Evolutionary conservation across 352 stramenopile genomes (phyloP), one percentile per base, ranked within the genome.

Genomic region (Phytophthora capsici): DNA sequence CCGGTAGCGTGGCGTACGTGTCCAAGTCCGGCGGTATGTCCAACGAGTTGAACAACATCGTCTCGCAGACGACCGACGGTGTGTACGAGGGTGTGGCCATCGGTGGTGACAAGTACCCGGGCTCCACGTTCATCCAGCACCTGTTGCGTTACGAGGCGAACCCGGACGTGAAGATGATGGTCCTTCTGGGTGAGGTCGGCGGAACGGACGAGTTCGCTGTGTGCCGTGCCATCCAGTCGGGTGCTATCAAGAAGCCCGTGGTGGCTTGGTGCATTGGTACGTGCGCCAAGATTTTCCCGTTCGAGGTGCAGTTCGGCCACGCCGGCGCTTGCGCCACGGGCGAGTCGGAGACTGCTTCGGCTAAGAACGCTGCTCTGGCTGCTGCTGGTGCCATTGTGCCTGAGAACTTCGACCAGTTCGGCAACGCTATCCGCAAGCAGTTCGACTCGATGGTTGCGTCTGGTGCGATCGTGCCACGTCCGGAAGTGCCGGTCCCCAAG

Each of bases 31-130:
- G 96, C 58, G 96, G 96, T 67, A 98, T 99, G 93, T 98, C 91
- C 22, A 99, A 99, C 75, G 96, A 99, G 73, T 80, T 99, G 14
- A 99, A 99, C 84, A 99, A 99, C 80, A 98, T 99, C 68, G 97
- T 99, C 71, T 94, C 90, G 38, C 85, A 97, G 76, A 98, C 95
- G 46, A 97, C 94, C 19, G 91, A 99, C 71, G 96, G 96, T 48
- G 96, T 99, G 40, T 99, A 98, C 72, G 96, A 99, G 69, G 92
- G 91, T 57, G 91, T 98, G 22, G 93, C 93, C 17, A 98, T 98
- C 58, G 93, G 93, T 38, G 93, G 93, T 44, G 96, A 99, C 86
- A 96, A 97, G 66, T 99, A 98, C 79, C 96, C 96, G 13, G 96
- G 96, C 58, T 98, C 91, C 66, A 94, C 91, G 36, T 99, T 99